Base-by-base conservation (phyloP, 306 rosid genomes). In the Acacia crassicarpa region DNA sequence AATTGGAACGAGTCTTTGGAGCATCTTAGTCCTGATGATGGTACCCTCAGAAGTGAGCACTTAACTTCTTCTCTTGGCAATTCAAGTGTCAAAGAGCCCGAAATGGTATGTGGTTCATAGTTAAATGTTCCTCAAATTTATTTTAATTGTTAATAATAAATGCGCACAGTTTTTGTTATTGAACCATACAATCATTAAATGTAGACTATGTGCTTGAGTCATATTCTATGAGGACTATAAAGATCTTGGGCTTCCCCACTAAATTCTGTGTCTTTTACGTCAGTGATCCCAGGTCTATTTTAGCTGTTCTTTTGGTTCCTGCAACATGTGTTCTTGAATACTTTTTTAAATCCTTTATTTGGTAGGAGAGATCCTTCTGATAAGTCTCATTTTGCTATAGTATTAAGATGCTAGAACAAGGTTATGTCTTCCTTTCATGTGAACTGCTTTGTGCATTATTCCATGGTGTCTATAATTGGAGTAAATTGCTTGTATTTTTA, bases 71-170 rank as follows among this genome's bases (percentile, higher is more conserved):
- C 79, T 15, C 73, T 76, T 72, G 90, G 82, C 78, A 81, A 77
- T 83, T 65, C 71, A 33, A 58, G 66, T 77, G 82, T 78, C 58
- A 68, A 72, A 82, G 90, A 83, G 69, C 83, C 80, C 75, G 75
- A 56, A 81, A 85, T 82, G 97, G 97, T 95, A 88, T 73, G 91
- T 67, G 23, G 30, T 79, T 67, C 84, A 16, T 43, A 15, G 49
- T 68, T 23, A 75, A 75, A 41, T 63, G 75, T 68, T 82, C 38
- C 48, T 78, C 67, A 77, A 46, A 27, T 56, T 66, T 67, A 76
- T 77, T 51, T 81, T 67, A 75, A 54, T 62, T 53, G 75, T 78
- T 70, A 84, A n/a, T 79, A 75, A 63, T 53, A 72, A 71, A 25
- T 17, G 59, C 72, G 54, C 38, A 59, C 48, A 48, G 65, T 67